A percentile compares a stretch with the other conserved stretches of the same genome.
Conservation (phyloP, 75 land plant genomes). For the Ceratopteris richardii region DNA sequence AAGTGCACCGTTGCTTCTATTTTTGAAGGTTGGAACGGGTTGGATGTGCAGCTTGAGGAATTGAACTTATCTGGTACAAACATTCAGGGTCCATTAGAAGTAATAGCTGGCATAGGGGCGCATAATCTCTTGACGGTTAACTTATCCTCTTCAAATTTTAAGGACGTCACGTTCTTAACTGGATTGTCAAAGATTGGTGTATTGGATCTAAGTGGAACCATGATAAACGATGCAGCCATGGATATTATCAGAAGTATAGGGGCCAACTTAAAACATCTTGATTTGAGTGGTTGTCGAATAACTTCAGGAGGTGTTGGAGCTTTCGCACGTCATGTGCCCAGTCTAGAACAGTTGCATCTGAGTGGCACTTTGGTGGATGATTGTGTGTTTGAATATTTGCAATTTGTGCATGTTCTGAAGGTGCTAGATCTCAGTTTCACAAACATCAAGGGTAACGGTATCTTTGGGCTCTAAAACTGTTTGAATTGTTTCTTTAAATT, state of each 20-base stretch:
- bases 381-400: constrained; percentile 39
- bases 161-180: constrained; percentile 28
- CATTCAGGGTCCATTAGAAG: constrained; percentile 23
- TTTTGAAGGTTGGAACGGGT: constrained; percentile 20
- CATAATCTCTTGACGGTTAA: too few relatives aligned
- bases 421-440: constrained; percentile 54
- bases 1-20: constrained; percentile 59
- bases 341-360: constrained; percentile 51
- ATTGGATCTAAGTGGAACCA: constrained; percentile 55
- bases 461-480: neutral
- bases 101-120: too few relatives aligned
- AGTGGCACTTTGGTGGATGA: constrained; percentile 69
- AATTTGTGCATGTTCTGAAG: constrained; percentile 45
- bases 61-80: constrained; percentile 53
- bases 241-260: constrained; percentile 39
- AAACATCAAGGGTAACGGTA: constrained; percentile 55
- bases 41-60: constrained; percentile 25
- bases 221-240: constrained; percentile 34
- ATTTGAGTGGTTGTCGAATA: constrained; percentile 56
- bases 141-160: too few relatives aligned
- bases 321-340: constrained; percentile 57
- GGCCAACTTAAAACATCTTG: constrained; percentile 45
- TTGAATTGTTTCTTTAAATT: neutral
- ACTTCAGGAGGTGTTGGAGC: constrained; percentile 47
- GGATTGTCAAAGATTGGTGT: constrained; percentile 37